Base-by-base conservation (phyloP, 2,329 filamentous ascomycete genomes). In the Phyllosticta paracitricarpa region DNA sequence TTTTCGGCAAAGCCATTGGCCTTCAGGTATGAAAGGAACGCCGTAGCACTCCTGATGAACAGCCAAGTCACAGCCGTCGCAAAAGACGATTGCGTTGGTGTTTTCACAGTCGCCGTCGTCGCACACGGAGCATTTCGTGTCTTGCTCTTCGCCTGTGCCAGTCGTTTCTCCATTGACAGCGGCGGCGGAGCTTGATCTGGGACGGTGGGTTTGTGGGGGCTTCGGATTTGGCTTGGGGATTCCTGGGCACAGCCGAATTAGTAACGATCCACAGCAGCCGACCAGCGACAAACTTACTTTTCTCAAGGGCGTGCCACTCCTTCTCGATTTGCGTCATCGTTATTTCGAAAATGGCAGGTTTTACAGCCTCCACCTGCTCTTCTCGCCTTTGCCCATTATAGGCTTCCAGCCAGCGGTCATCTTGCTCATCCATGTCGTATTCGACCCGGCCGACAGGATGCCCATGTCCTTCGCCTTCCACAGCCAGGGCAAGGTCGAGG, bases 41-140 rank as follows among this genome's bases (percentile, higher is more conserved):
- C 94, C 94, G 71, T 99, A 99, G 75, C 94, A 99, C 77, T 99
- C 94, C 74, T 99, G 94, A 74, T 99, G 94, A 9, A 99, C 94
- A 3, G 94, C 94, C 58, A 99, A 79, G 75, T 99, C 95, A 75
- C 94, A 99, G 2, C 94, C 94, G 72, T 99, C 94, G 72, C 94
- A 99, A 71, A 99, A 99, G 24, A 99, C 94, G 69, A 99, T 99
- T 0, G 94, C 94, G 71, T 99, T 99, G 24, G 94, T 95, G 73
- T 99, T 99, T 76, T 99, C 94, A 71, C 94, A 99, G 71, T 99
- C 94, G n/a, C 94, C 94, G 70, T 99, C 94, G 71, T 99, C 94
- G 72, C 94, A 99, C 62, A 99, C 95, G 24, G 91, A 92, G 72
- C 94, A 99, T 74, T 96, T 97, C 68, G 89, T 96, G 74, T 99